Evolutionary conservation across 164 flowering plant genomes (phyloP).

Genomic region (Dillenia turbinata): DNA sequence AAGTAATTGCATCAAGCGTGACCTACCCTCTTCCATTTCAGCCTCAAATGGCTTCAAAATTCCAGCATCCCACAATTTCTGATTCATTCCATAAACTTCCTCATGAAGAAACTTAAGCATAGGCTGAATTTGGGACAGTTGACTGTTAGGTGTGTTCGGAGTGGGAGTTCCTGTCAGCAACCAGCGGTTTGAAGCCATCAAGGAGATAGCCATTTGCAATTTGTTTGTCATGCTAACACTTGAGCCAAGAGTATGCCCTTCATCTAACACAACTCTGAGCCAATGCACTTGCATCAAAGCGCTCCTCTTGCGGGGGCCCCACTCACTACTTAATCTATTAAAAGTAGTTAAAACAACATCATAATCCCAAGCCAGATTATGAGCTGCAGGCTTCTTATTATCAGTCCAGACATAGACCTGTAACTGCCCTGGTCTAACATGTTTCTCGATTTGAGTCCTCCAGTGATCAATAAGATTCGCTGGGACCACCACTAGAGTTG

Average conservation of each 20-base stretch:
- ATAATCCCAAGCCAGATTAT: conserved; percentile 91
- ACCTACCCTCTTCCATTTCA: conserved; percentile 83
- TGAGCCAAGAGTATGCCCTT: conserved; percentile 97
- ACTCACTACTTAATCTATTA: conserved; percentile 88
- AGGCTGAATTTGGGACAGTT: conserved; percentile 88
- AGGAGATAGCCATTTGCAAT: conserved; percentile 81
- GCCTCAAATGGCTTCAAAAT: conserved; percentile 93
- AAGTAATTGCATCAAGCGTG: conserved; percentile 68
- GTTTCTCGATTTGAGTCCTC: conserved; percentile 75
- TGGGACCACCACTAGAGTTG: conserved; percentile 91
- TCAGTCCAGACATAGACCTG: conserved; percentile 76
- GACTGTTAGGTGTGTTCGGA: conserved; percentile 89
- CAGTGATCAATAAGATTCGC: conserved; percentile 91
- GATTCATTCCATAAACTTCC: conserved; percentile 77
- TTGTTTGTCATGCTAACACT: conserved; percentile 89
- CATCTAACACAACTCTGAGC: conserved; percentile 90
- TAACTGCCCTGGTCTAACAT: conserved; percentile 73
- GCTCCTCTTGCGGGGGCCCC: conserved; percentile 74
- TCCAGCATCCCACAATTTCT: conserved; percentile 87
- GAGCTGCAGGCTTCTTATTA: conserved; percentile 62
- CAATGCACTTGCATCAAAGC: conserved; percentile 87
- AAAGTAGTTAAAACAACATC: conserved; percentile 93
- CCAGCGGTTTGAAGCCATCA: conserved; percentile 80
- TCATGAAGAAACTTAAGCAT: conserved; percentile 86
- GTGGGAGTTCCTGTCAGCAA: conserved; percentile 94